A percentile compares a stretch with the other conserved stretches of the same genome.
Evolutionary conservation across 1,139 yeast genomes (phyloP).

Genomic region (Taphrina communis): DNA sequence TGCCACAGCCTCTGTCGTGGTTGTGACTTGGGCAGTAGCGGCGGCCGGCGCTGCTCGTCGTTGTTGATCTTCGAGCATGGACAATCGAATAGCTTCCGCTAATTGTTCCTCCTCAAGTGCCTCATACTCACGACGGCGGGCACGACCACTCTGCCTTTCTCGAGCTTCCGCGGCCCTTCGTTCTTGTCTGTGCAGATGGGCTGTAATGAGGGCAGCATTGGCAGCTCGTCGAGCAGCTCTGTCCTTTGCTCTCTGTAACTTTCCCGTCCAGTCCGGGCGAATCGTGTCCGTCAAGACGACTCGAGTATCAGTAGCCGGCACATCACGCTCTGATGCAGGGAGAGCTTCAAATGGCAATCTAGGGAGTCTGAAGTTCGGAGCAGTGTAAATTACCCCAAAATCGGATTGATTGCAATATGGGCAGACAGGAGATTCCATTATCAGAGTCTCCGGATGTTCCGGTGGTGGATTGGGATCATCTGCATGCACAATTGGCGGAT

Average conservation of each 20-base stretch:
- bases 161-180: constrained; percentile 35
- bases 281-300: constrained; percentile 80
- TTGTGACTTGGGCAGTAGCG: neutral
- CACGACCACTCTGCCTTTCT: constrained; percentile 15
- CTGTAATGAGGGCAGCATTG: constrained; percentile 40
- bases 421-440: constrained; percentile 87
- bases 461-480: constrained; percentile 50
- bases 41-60: constrained; percentile 49
- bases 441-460: constrained; percentile 54
- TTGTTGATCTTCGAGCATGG: constrained; percentile 71
- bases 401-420: constrained; percentile 91
- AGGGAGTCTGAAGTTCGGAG: constrained; percentile 54
- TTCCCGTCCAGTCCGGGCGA: constrained; percentile 90
- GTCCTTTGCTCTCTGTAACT: constrained; percentile 71
- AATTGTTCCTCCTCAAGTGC: constrained; percentile 35
- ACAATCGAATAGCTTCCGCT: constrained; percentile 66
- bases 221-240: constrained; percentile 86
- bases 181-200: constrained; percentile 41
- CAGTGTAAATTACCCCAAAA: constrained; percentile 80
- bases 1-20: neutral
- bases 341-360: constrained; percentile 21
- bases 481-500: constrained; percentile 65
- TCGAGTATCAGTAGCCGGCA: constrained; percentile 64
- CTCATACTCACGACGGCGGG: constrained; percentile 31
- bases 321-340: constrained; percentile 21